phyloP scores from a whole-genome alignment of 768 basidiomycete genomes.

The Mrakia blollopis region DNA sequence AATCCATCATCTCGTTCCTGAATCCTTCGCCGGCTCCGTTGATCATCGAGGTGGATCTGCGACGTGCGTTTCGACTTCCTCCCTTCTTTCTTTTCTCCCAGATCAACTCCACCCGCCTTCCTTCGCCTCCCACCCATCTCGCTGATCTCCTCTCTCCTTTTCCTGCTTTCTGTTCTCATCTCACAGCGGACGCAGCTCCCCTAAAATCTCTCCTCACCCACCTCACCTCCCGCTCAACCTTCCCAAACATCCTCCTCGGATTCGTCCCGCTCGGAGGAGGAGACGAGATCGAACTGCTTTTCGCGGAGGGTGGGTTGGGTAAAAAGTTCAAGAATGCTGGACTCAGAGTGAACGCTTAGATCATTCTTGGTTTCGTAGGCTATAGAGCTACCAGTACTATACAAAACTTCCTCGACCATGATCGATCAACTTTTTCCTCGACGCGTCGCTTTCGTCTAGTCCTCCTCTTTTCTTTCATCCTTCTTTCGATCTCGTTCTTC shows the following conservation, averaged over 20 bases:
- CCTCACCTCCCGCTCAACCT: slow-evolving; percentile 44
- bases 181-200: slow-evolving; percentile 39
- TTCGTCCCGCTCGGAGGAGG: slow-evolving; percentile 43
- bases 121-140: neutral
- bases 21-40: slow-evolving; percentile 39
- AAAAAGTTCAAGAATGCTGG: slow-evolving; percentile 20
- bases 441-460: no score
- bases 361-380: no score
- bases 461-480: no score
- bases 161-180: neutral
- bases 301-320: slow-evolving; percentile 42
- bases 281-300: slow-evolving; percentile 43
- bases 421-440: no score
- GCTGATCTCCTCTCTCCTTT: neutral
- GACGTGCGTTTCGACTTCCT: slow-evolving; percentile 37
- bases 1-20: slow-evolving; percentile 40
- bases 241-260: slow-evolving; percentile 45
- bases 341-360: neutral
- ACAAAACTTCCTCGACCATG: no score
- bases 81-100: neutral
- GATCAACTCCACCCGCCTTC: neutral
- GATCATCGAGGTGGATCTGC: slow-evolving; percentile 44
- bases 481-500: no score
- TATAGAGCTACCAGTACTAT: no score
- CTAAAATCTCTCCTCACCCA: slow-evolving; percentile 41